phyloP scores from a whole-genome alignment of 2,329 filamentous ascomycete species.

The Pyricularia grisea region DNA sequence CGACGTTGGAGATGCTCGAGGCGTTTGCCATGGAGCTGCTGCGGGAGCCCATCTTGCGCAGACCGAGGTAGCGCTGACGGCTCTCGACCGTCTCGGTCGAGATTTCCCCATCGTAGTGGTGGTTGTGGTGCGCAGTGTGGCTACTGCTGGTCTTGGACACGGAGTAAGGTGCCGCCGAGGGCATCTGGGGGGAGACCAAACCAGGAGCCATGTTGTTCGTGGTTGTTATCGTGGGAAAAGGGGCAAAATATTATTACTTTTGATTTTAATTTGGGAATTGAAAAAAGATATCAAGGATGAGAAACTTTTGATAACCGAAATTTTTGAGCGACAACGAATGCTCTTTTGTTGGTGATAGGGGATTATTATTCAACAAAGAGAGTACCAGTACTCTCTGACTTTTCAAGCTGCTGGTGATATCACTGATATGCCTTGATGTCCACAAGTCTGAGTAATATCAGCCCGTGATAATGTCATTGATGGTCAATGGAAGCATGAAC shows the following conservation, averaged over 20 bases:
- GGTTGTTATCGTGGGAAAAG: background rate
- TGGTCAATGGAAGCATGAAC: background rate
- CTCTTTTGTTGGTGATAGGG: no score
- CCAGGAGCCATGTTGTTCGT: background rate
- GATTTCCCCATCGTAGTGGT: background rate
- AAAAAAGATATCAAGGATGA: background rate
- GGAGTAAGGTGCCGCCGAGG: background rate
- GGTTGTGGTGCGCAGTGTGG: background rate
- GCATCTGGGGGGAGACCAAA: background rate
- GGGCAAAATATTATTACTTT: background rate
- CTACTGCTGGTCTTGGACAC: background rate
- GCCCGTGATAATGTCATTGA: background rate
- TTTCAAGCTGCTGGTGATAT: no score
- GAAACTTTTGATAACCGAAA: no score
- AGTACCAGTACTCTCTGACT: no score
- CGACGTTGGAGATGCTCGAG: background rate
- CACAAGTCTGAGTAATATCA: background rate
- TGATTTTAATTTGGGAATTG: background rate
- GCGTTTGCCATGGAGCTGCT: background rate
- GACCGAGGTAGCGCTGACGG: background rate
- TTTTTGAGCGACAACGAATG: no score
- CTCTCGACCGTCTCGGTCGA: background rate
- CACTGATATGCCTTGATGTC: no score
- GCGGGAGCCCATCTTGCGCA: background rate
- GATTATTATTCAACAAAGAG: no score